Evolutionary conservation across 1,284 basidiomycete genomes (phyloP).

Genomic region (Cryptococcus jaspeensis): DNA sequence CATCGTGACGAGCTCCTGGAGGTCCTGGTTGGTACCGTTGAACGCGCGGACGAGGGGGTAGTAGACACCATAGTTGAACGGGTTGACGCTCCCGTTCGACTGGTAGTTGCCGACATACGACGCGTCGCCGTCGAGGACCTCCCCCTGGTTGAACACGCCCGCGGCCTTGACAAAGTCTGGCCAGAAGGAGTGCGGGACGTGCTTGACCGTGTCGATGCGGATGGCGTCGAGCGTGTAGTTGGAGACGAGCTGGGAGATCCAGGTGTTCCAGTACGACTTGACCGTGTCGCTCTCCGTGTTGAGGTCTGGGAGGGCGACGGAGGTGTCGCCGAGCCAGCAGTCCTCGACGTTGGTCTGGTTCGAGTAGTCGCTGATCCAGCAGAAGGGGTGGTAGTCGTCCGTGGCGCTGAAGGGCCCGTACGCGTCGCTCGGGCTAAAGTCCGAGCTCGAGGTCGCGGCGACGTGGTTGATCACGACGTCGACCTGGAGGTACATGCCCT

Average conservation of each 20-base stretch:
- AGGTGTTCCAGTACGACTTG: conserved; percentile 48
- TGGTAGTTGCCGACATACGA: conserved; percentile 45
- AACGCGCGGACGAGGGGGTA: conserved; percentile 50
- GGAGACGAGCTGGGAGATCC: conserved; percentile 50
- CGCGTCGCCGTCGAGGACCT: conserved; percentile 50
- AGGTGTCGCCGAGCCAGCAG: conserved; percentile 53
- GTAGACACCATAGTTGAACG: conserved; percentile 61
- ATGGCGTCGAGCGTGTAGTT: conserved; percentile 52
- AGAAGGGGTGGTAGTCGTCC: conserved; percentile 52
- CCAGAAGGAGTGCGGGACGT: conserved; percentile 54
- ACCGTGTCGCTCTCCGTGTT: conserved; percentile 52
- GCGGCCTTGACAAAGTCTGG: conserved; percentile 48
- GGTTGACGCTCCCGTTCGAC: conserved; percentile 52
- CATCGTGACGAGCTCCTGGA: conserved; percentile 27
- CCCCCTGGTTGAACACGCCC: conserved; percentile 53
- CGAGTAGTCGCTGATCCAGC: conserved; percentile 48
- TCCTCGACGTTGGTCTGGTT: conserved; percentile 54
- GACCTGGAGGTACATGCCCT: conserved; percentile 56
- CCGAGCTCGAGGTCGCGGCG: conserved; percentile 23
- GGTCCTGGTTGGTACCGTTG: conserved; percentile 24
- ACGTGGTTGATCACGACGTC: conserved; percentile 50
- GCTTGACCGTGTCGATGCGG: conserved; percentile 55
- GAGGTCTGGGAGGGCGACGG: conserved; percentile 47
- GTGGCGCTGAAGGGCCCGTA: conserved; percentile 40
- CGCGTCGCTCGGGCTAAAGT: conserved; percentile 15